Conservation (phyloP, 179 eudicot genomes). For the Nepenthes alata region DNA sequence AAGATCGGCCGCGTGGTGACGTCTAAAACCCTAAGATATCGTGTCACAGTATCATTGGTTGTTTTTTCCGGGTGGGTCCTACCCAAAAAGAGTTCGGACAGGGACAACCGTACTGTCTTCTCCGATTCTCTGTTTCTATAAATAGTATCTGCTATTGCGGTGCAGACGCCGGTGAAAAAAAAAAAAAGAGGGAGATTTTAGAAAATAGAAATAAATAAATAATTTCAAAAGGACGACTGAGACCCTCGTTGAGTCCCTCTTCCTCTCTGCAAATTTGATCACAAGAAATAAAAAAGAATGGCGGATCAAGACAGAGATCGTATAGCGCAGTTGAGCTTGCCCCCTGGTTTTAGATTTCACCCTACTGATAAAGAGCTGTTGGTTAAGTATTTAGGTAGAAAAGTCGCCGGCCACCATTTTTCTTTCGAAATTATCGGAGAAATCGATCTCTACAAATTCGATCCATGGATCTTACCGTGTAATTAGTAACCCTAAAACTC, state of each 20-base stretch:
- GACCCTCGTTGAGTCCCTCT: not conserved
- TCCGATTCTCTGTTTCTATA: too few species aligned
- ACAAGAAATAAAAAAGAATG: slow-evolving; percentile 17
- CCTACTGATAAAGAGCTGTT: slow-evolving; percentile 87
- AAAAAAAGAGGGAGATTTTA: too few species aligned
- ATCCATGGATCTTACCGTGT: slow-evolving; percentile 79
- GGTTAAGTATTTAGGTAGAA: slow-evolving; percentile 63
- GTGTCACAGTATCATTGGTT: too few species aligned
- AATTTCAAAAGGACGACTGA: too few species aligned
- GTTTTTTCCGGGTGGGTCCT: too few species aligned
- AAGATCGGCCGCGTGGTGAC: too few species aligned
- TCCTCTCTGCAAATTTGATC: not conserved
- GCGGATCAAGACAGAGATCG: slow-evolving; percentile 43
- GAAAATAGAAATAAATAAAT: too few species aligned
- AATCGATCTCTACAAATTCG: slow-evolving; percentile 71
- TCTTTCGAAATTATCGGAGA: slow-evolving; percentile 59
- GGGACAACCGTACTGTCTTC: too few species aligned
- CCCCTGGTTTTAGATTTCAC: slow-evolving; percentile 80
- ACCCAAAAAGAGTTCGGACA: too few species aligned
- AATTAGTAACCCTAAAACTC: slow-evolving; percentile 7
- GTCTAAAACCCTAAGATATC: too few species aligned
- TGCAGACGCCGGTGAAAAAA: too few species aligned
- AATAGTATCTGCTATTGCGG: too few species aligned
- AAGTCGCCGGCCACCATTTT: slow-evolving; percentile 64
- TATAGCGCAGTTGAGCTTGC: slow-evolving; percentile 54